Conservation (phyloP, 2,329 filamentous ascomycete genomes). For the Samsoniella hepiali region DNA sequence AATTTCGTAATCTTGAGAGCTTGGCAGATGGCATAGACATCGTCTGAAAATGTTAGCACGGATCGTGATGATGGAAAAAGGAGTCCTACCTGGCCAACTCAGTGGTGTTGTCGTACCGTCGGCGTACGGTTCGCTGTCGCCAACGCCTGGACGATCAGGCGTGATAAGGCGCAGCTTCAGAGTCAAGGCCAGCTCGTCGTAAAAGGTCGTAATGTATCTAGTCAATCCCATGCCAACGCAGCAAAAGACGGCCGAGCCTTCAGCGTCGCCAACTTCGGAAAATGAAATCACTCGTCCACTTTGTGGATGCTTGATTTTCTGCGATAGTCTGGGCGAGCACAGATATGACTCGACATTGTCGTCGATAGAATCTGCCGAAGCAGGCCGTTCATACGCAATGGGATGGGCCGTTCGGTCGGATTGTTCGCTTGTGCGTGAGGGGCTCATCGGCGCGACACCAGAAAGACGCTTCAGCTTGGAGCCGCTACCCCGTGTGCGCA, state of each 20-base stretch:
- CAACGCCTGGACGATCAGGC: slow-evolving; percentile 88
- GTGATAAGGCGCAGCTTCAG: slow-evolving; percentile 88
- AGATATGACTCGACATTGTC: slow-evolving; percentile 84
- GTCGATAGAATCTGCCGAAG: slow-evolving; percentile 82
- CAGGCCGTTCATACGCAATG: slow-evolving; percentile 66
- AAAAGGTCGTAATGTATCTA: slow-evolving; percentile 93
- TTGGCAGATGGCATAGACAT: slow-evolving; percentile 92
- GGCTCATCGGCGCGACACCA: slow-evolving; percentile 37
- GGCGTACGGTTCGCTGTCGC: slow-evolving; percentile 81
- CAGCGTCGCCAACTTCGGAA: slow-evolving; percentile 90
- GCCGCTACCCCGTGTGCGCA: slow-evolving; percentile 52
- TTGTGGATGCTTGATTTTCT: slow-evolving; percentile 81
- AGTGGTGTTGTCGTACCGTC: slow-evolving; percentile 82
- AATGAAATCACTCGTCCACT: slow-evolving; percentile 89
- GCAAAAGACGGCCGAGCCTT: slow-evolving; percentile 89
- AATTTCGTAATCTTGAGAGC: slow-evolving; percentile 91
- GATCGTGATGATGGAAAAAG: neutral
- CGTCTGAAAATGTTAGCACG: slow-evolving; percentile 47
- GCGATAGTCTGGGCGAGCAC: slow-evolving; percentile 76
- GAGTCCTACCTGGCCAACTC: slow-evolving; percentile 75
- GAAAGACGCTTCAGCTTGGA: slow-evolving; percentile 59
- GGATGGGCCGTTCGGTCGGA: slow-evolving; percentile 33
- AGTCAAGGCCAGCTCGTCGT: slow-evolving; percentile 88
- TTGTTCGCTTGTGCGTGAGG: slow-evolving; percentile 33
- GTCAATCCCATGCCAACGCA: slow-evolving; percentile 98